Evolutionary conservation across 306 rosid species (phyloP).

Genomic region (Hippophae rhamnoides): DNA sequence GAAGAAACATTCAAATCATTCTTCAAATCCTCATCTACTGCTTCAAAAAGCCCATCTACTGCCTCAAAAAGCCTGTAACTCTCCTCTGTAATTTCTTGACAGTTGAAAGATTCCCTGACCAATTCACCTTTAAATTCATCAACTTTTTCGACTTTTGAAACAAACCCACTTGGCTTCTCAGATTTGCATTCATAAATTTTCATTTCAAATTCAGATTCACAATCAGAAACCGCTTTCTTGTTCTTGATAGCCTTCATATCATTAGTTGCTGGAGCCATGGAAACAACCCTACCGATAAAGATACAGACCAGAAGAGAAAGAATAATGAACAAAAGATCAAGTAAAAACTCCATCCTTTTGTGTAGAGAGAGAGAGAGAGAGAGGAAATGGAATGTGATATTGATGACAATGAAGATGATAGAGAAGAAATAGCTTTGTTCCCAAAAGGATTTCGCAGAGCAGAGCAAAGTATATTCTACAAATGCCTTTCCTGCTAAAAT

Average conservation of each 20-base stretch:
- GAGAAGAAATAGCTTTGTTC: not conserved
- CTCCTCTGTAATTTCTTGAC: slow-evolving; percentile 17
- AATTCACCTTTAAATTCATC: slow-evolving; percentile 24
- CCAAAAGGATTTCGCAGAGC: slow-evolving; percentile 25
- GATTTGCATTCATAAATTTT: slow-evolving; percentile 19
- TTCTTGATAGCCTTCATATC: not conserved
- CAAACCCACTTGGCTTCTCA: slow-evolving; percentile 22
- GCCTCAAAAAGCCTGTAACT: not conserved
- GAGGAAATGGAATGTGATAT: not conserved
- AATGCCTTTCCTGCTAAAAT: slow-evolving; percentile 2
- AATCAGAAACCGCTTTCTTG: slow-evolving; percentile 8
- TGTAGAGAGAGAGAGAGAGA: slow-evolving; percentile 1
- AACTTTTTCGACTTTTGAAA: slow-evolving; percentile 19
- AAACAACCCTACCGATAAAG: slow-evolving; percentile 27
- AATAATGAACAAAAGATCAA: slow-evolving; percentile 27
- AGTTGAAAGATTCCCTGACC: slow-evolving; percentile 9
- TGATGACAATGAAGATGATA: not conserved
- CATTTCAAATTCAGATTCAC: slow-evolving; percentile 17
- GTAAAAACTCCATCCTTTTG: slow-evolving; percentile 41
- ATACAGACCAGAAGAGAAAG: slow-evolving; percentile 35
- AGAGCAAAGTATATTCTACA: slow-evolving; percentile 50
- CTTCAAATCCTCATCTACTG: slow-evolving; percentile 3
- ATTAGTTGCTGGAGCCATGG: slow-evolving; percentile 13
- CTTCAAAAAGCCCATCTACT: slow-evolving; percentile 14
- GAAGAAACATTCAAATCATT: slow-evolving; percentile 19